Base-by-base conservation (phyloP, 371 early-diverging fungal species). In the Zychaea mexicana region DNA sequence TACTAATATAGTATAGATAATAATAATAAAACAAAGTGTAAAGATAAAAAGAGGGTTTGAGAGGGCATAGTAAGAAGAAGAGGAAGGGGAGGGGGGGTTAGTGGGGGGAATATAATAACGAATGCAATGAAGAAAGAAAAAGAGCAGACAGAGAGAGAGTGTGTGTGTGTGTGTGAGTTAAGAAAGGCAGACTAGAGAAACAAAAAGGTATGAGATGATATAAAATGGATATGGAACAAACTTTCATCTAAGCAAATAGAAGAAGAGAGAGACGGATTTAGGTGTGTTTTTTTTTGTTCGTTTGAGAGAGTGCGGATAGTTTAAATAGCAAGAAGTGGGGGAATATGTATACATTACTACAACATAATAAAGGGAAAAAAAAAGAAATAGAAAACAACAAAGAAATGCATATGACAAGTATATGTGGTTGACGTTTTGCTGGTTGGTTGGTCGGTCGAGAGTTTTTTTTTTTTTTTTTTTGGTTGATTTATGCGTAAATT, bases 401-500 rank as follows among this genome's bases (percentile, higher is more conserved):
- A 52, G 46, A 60, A 60, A 60, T 60, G 60, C 53, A 56, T 46
- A 56, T 47, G 47, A 56, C 36, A 30, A 12, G 17, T 24, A n/a
- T 22, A 27, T 19, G 55, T 7, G 56, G 13, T 13, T 21, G 24
- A 8, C 15, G 10, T 46, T 61, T 26, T 53, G 55, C n/a, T n/a
- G n/a, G n/a, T n/a, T n/a, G n/a, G n/a, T n/a, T n/a, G n/a, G n/a
- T n/a, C n/a, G n/a, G n/a, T n/a, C n/a, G n/a, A n/a, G n/a, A n/a
- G n/a, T n/a, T n/a, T n/a, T n/a, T n/a, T n/a, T n/a, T n/a, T n/a
- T n/a, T n/a, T n/a, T n/a, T n/a, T n/a, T n/a, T n/a, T n/a, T n/a
- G n/a, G n/a, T n/a, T 31, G 52, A 53, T 57, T 59, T 70, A 66
- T 19, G 70, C 70, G 60, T 66, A 70, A 21, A 70, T 70, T 27